Base-by-base conservation (phyloP, 2,329 filamentous ascomycete species). In the Aspergillus hiratsukae region DNA sequence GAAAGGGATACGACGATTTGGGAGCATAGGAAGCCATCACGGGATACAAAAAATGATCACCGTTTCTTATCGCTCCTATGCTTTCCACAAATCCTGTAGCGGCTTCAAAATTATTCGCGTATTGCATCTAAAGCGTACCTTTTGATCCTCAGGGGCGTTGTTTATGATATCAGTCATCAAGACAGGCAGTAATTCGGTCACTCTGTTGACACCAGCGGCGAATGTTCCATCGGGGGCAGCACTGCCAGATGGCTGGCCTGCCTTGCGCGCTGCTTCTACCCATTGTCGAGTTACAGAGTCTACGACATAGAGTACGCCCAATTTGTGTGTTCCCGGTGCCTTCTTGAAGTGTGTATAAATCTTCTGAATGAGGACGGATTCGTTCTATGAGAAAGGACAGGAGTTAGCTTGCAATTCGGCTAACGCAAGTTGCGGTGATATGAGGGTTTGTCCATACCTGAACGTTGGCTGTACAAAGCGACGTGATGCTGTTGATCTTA, bases 301-400 rank as follows among this genome's bases (percentile, higher is more conserved):
- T 92, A 99, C 90, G 79, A 97, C 92, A 87, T 99, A 99, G 79
- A 99, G 87, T 72, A 97, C 92, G 78, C 94, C 94, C 76, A 99
- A 84, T 80, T 99, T 99, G 84, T 99, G 93, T 74, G 91, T 96
- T 73, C 86, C 86, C 58, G 91, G 90, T 65, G 92, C 88, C 77
- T 94, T 96, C 78, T 95, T 96, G 83, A 97, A 95, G 72, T 97
- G 92, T 64, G 92, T 95, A 78, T 90, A 96, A 70, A 99, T 88
- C 75, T 96, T 97, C 75, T 96, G 91, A 68, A 97, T 90, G 71
- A 99, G 86, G 67, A 92, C 87, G 54, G 91, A 94, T 80, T 97
- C 93, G 76, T 89, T 93, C 94, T 97, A 79, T 61, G 59, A 62
- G 28, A 55, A 58, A 41, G 52, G 70, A 68, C 57, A 58, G 50